Conservation (phyloP, 148 eudicot species). For the Vaccinium vitisidaea region DNA sequence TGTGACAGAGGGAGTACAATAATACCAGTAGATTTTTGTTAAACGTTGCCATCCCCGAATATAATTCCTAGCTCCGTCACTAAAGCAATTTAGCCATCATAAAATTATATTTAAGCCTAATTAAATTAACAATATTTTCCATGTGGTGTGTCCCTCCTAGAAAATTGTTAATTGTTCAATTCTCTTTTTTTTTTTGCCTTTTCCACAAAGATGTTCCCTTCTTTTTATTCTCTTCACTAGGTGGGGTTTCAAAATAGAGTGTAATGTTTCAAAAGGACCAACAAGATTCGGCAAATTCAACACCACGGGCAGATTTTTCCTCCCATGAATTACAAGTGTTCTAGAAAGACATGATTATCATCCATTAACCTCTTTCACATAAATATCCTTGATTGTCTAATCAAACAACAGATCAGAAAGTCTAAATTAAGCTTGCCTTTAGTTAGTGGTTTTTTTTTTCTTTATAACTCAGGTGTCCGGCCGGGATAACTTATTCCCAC, state of each 20-base stretch:
- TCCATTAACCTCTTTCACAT: too few relatives aligned
- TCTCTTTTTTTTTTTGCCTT: too few relatives aligned
- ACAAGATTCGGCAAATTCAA: background rate
- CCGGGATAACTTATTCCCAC: background rate
- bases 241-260: background rate
- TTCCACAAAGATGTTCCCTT: background rate
- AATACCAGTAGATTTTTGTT: too few relatives aligned
- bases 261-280: slow-evolving; percentile 1
- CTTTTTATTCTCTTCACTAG: background rate
- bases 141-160: background rate
- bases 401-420: background rate
- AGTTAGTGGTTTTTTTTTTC: background rate
- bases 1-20: too few relatives aligned
- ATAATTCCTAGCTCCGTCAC: too few relatives aligned
- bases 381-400: background rate
- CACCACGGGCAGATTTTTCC: background rate
- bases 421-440: background rate
- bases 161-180: background rate
- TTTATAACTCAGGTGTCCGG: background rate
- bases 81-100: background rate
- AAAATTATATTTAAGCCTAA: background rate
- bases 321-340: background rate
- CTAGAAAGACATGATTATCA: background rate
- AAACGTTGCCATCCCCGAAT: too few relatives aligned
- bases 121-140: background rate